Percentiles rank a stretch among this genome's conserved stretches.
These are phyloP conservation scores for Insectozyma bohioensis DNA, from an alignment of 1,139 yeast genomes.

Conservation along the genomic window DNA sequence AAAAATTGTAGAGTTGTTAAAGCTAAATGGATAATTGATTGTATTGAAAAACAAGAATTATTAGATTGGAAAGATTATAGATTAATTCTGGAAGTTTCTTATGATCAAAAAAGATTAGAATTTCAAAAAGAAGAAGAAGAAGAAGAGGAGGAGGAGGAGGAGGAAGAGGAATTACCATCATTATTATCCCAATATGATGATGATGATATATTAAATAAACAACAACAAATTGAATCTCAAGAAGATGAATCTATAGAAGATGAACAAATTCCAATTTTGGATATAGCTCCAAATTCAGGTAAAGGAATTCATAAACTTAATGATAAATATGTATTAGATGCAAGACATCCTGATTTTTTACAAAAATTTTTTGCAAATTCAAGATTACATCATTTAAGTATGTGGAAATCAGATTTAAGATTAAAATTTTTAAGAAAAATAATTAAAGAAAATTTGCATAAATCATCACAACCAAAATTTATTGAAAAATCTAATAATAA, in stretches of 20 bases:
- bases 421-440: slow-evolving; percentile 53
- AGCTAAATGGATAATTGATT: slow-evolving; percentile 81
- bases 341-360: slow-evolving; percentile 78
- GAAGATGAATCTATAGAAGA: slow-evolving; percentile 11
- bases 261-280: slow-evolving; percentile 10
- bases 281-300: slow-evolving; percentile 5
- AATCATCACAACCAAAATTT: slow-evolving; percentile 3
- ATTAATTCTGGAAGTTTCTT: slow-evolving; percentile 51
- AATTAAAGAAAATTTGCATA: slow-evolving; percentile 17
- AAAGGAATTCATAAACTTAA: slow-evolving; percentile 14
- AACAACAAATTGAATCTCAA: slow-evolving; percentile 9
- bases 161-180: slow-evolving; percentile 6
- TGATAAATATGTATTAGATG: slow-evolving; percentile 37
- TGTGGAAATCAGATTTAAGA: slow-evolving; percentile 80
- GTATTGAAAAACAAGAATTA: slow-evolving; percentile 46
- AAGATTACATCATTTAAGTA: slow-evolving; percentile 81
- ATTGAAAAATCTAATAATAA: slow-evolving; percentile 1
- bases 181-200: slow-evolving; percentile 3
- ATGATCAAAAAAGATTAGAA: slow-evolving; percentile 47
- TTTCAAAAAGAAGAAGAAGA: slow-evolving; percentile 13
- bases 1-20: slow-evolving; percentile 69
- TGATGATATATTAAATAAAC: slow-evolving; percentile 7
- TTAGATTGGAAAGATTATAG: slow-evolving; percentile 70
- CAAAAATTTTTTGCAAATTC: slow-evolving; percentile 74
- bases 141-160: slow-evolving; percentile 2